Base-by-base conservation (phyloP, 768 basidiomycete genomes). In the Pulveroboletus sp. region DNA sequence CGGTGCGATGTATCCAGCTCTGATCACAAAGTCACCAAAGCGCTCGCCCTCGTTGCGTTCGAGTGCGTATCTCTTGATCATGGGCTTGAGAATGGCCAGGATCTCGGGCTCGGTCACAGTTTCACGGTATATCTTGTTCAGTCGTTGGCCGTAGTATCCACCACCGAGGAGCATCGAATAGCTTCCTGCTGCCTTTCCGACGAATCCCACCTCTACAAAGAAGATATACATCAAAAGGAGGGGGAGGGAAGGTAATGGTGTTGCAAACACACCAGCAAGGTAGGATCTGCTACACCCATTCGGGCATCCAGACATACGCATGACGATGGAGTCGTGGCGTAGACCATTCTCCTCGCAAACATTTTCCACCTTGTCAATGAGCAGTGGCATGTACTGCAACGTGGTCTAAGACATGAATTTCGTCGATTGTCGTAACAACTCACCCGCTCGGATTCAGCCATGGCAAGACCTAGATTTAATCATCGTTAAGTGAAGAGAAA, bases 271-370 rank as follows among this genome's bases (percentile, higher is more conserved):
- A 84, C 88, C 88, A 42, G 90, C 95, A 39, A 94, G 73, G 68
- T 95, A 98, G 33, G 93, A 94, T 51, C 94, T 79, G 3, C 94
- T 90, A 65, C 93, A 93, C 33, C 91, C 92, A 60, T 93, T 93
- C 3, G 91, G 91, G 58, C 94, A 97, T 42, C 95, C 95, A 14
- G 94, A 97, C 94, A 98, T 97, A 46, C 95, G 82, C 95, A 99
- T 97, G 53, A 97, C 83, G 57, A 98, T 95, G 3, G 88, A 84
- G 69, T 99, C 95, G 65, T 96, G 86, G 40, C 95, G 78, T 37
- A 98, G 74, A 17, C 95, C 95, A 58, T 84, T 87, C 66, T 93
- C 89, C 67, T 98, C 96, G 62, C 89, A 90, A 6, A 97, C 86
- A 70, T 84, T 83, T 73, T 99, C 95, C 15, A 98, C 86, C 71